These are phyloP conservation scores for Penicillium soppii DNA, from an alignment of 495 filamentous ascomycete genomes.

Conservation along the genomic window DNA sequence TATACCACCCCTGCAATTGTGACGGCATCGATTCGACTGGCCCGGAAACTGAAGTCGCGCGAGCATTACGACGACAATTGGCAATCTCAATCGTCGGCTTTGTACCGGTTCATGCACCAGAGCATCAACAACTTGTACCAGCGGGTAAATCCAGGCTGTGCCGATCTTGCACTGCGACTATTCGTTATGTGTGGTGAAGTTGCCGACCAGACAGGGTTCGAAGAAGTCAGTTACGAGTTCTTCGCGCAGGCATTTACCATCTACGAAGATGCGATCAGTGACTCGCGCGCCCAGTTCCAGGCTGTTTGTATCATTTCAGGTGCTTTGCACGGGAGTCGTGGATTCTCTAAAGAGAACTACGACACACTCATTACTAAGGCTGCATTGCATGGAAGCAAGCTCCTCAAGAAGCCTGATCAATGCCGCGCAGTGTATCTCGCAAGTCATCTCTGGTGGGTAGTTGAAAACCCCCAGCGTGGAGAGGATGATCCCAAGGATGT, in stretches of 20 bases:
- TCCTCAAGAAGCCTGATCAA: conserved; percentile 97
- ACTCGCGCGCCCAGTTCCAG: conserved; percentile 95
- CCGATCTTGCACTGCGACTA: conserved; percentile 82
- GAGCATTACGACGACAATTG: conserved; percentile 96
- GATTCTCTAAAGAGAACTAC: conserved; percentile 95
- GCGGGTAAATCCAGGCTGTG: conserved; percentile 74
- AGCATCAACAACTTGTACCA: conserved; percentile 85
- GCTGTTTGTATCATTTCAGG: conserved; percentile 93
- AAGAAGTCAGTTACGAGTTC: conserved; percentile 97
- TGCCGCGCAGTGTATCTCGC: conserved; percentile 95
- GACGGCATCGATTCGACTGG: conserved; percentile 86
- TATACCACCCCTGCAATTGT: conserved; percentile 92
- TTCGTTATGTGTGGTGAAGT: conserved; percentile 91
- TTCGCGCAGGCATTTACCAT: conserved; percentile 98
- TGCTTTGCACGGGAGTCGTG: conserved; percentile 78
- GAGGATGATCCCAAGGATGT: conserved; percentile 85
- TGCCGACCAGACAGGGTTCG: conserved; percentile 87
- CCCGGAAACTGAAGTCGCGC: conserved; percentile 81
- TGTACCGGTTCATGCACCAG: conserved; percentile 94
- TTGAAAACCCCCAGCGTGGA: conserved; percentile 75
- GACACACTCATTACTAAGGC: conserved; percentile 98
- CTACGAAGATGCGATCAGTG: conserved; percentile 93
- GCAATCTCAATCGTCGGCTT: conserved; percentile 81
- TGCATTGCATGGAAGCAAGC: conserved; percentile 92
- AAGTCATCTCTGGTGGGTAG: conserved; percentile 96